A percentile compares a stretch with the other conserved stretches of the same genome.
Conservation (phyloP, 768 basidiomycete genomes). For the Hortiboletus flavorubellus region DNA sequence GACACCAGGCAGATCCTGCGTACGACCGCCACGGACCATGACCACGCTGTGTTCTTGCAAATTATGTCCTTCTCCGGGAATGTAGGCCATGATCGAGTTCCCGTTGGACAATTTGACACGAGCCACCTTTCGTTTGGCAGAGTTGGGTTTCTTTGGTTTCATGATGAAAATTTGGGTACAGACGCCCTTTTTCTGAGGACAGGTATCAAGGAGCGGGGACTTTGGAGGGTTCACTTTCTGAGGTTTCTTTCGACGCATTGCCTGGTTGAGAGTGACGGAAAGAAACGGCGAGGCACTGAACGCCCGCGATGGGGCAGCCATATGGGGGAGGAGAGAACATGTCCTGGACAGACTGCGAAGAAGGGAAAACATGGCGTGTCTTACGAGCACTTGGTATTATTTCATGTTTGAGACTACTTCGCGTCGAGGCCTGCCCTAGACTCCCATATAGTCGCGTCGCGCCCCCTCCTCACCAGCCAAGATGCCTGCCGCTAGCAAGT, state of each 20-base stretch:
- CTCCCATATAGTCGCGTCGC: constrained; percentile 22
- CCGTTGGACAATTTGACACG: constrained; percentile 90
- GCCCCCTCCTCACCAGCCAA: neutral
- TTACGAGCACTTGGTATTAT: neutral
- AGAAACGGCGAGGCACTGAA: constrained; percentile 65
- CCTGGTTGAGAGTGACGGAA: constrained; percentile 78
- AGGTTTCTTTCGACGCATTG: constrained; percentile 72
- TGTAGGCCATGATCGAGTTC: constrained; percentile 87
- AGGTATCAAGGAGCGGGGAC: constrained; percentile 76
- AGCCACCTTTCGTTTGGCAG: constrained; percentile 96
- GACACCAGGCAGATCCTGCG: constrained; percentile 97
- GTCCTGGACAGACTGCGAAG: constrained; percentile 19
- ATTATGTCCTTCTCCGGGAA: constrained; percentile 97
- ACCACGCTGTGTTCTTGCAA: constrained; percentile 98
- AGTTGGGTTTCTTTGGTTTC: constrained; percentile 97
- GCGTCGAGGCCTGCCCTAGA: constrained; percentile 32
- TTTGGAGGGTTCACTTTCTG: constrained; percentile 43
- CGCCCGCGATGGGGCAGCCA: constrained; percentile 34
- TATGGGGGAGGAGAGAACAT: constrained; percentile 14
- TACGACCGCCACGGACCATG: constrained; percentile 88
- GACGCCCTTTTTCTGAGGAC: constrained; percentile 90
- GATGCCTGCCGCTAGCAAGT: constrained; percentile 35
- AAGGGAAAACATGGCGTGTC: constrained; percentile 26
- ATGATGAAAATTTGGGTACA: constrained; percentile 76
- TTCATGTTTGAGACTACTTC: constrained; percentile 13